A percentile compares a stretch with the other conserved stretches of the same genome.
Conservation (phyloP, 225 moss, liverwort and hornwort genomes). For the Anthoceros angustus region DNA sequence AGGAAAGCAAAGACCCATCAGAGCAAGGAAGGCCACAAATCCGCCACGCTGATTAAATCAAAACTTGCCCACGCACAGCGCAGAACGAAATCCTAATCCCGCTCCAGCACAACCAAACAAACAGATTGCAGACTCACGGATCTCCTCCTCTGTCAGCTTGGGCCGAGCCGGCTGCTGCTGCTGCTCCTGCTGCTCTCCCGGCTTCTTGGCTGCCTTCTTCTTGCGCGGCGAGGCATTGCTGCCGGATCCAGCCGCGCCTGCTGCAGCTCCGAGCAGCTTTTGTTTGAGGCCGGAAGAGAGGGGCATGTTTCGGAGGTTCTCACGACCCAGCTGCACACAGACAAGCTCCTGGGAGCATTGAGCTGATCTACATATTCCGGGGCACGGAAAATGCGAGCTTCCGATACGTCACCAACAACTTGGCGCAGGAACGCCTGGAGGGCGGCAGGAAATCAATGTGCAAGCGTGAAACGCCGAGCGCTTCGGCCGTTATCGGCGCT, state of each 20-base stretch:
- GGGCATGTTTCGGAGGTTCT: too few relatives aligned
- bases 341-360: too few relatives aligned
- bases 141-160: neutral
- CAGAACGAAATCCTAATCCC: neutral
- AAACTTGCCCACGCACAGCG: too few relatives aligned
- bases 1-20: neutral
- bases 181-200: neutral
- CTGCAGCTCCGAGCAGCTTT: neutral
- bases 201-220: too few relatives aligned
- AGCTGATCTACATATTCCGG: too few relatives aligned
- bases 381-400: too few relatives aligned
- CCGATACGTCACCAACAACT: too few relatives aligned
- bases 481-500: too few relatives aligned
- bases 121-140: neutral
- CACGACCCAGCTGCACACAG: too few relatives aligned
- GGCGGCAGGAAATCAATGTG: too few relatives aligned
- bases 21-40: neutral
- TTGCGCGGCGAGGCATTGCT: neutral
- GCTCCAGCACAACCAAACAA: neutral
- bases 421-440: too few relatives aligned
- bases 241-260: neutral
- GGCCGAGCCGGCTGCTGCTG: neutral
- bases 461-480: too few relatives aligned
- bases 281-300: neutral
- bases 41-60: neutral